Conservation (phyloP, 1,284 basidiomycete genomes). For the Boletus smithii region DNA sequence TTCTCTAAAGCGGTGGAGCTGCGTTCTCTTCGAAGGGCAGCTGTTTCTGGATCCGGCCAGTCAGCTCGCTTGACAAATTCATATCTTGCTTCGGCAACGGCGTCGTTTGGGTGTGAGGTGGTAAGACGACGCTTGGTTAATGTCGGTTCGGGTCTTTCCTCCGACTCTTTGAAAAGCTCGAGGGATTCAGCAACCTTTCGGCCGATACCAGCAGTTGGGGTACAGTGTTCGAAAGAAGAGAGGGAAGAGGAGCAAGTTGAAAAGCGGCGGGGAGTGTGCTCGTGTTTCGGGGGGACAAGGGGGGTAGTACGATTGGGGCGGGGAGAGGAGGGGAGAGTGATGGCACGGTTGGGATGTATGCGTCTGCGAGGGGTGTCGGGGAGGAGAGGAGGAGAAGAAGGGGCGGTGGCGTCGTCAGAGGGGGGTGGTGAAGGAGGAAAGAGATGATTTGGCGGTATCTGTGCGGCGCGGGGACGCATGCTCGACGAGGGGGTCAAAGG, state of each 20-base stretch:
- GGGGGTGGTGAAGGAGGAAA: conserved; percentile 5
- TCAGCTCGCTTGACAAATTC: conserved; percentile 79
- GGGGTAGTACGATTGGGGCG: conserved; percentile 11
- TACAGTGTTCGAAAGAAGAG: conserved; percentile 25
- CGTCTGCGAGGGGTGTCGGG: conserved; percentile 23
- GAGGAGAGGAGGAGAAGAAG: conserved; percentile 35
- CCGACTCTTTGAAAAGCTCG: conserved; percentile 76
- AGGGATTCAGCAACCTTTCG: conserved; percentile 77
- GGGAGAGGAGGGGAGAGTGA: conserved; percentile 38
- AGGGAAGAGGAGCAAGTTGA: conserved; percentile 43
- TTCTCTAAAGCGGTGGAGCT: conserved; percentile 58
- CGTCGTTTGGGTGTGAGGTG: conserved; percentile 44
- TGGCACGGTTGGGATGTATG: conserved; percentile 35
- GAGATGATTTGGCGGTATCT: too few relatives aligned
- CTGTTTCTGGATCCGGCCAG: conserved; percentile 73
- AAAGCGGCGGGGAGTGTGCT: conserved; percentile 40
- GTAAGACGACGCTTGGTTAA: conserved; percentile 39
- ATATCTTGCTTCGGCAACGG: conserved; percentile 63
- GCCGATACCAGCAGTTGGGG: conserved; percentile 51
- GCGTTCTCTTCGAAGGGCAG: conserved; percentile 61
- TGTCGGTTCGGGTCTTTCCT: conserved; percentile 34
- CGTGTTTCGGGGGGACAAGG: conserved; percentile 29
- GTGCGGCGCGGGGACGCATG: not conserved
- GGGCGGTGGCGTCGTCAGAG: conserved; percentile 19
- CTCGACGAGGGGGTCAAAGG: not conserved